Base-by-base conservation (phyloP, 2,329 filamentous ascomycete genomes). In the Achaetomium macrosporum region DNA sequence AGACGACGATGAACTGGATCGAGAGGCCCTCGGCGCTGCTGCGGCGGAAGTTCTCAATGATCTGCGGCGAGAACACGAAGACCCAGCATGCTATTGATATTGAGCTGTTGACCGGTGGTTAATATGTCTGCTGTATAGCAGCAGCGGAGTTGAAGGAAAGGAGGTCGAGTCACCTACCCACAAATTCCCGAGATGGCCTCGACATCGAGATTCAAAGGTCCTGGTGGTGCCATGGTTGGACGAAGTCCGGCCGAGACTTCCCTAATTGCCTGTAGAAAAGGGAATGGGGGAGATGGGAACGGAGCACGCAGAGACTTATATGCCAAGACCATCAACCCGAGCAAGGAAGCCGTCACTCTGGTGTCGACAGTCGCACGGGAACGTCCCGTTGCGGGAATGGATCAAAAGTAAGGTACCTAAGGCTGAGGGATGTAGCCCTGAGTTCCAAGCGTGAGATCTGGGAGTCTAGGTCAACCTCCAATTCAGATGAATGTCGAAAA, bases 41-140 rank as follows among this genome's bases (percentile, higher is more conserved):
- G 51, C 90, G 82, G 58, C 84, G 85, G 73, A 96, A 96, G 67
- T 96, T 96, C 66, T 96, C 90, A 62, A 96, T 85, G 63, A 99
- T 96, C 63, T 99, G 93, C 2, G 93, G 93, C 1, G 90, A 93
- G 73, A 96, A 99, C 53, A 99, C 93, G 35, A 97, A 89, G 53
- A 97, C 88, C 93, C 93, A 96, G 68, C 91, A 96, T 47, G 91
- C 91, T 66, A 99, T 96, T 42, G 90, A 96, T 61, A 99, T 91
- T 9, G 91, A 96, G 35, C 91, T 89, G 54, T 63, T 31, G 42
- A 30, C 35, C 19, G n/a, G 42, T 45, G 13, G 40, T 57, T 47
- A 54, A 48, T n/a, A 45, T 29, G 42, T n/a, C 33, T 35, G 33
- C 11, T 42, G 51, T 47, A 52, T 53, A 11, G 10, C 20, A 45